Conservation (phyloP, 257 asterid genomes). For the Scutellaria baicalensis region DNA sequence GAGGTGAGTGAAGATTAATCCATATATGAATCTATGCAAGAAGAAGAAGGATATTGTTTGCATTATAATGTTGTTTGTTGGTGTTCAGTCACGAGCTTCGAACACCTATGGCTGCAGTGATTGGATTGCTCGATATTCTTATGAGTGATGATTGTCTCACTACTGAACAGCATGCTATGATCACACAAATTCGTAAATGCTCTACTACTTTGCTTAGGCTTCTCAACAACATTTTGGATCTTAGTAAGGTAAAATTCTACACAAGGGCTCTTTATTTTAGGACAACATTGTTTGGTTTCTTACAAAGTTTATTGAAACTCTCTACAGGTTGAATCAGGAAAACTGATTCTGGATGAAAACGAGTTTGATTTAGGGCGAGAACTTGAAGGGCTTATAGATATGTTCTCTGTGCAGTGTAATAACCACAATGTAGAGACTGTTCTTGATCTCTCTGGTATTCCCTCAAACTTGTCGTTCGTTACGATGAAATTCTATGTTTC, state of each 20-base stretch:
- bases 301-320: neutral
- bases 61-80: neutral
- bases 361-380: conserved; percentile 87
- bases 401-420: conserved; percentile 90
- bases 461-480: neutral
- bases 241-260: conserved; percentile 63
- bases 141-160: conserved; percentile 71
- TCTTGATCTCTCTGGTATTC: conserved; percentile 78
- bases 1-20: conserved; percentile 40
- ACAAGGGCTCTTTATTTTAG: no score
- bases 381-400: conserved; percentile 90
- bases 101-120: conserved; percentile 98
- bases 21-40: neutral
- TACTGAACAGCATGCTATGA: conserved; percentile 67
- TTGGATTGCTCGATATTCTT: conserved; percentile 88
- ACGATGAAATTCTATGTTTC: neutral
- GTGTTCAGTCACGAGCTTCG: conserved; percentile 78
- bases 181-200: conserved; percentile 89
- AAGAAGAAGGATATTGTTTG: neutral
- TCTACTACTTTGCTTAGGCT: conserved; percentile 83
- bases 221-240: conserved; percentile 89
- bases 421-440: conserved; percentile 81
- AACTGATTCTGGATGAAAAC: conserved; percentile 74
- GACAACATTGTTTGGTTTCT: no score
- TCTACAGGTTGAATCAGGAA: conserved; percentile 91